Conservation (phyloP, 192 early-diverging fungal species). For the Dimargaris verticillata region DNA sequence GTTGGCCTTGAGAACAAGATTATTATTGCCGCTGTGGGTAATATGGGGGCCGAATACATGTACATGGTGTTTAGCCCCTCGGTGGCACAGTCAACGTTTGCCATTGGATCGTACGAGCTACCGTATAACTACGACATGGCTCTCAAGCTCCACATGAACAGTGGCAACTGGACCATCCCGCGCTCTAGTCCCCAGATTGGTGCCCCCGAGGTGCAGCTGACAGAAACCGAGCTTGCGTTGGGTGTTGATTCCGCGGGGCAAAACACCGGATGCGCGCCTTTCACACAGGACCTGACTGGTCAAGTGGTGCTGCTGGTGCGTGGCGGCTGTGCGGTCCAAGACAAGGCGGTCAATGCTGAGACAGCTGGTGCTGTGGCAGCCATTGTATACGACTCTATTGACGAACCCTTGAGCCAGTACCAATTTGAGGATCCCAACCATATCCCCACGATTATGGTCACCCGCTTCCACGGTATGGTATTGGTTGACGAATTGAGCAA, state of each 20-base stretch:
- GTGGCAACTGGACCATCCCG: neutral
- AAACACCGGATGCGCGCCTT: constrained; percentile 37
- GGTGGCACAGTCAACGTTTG: constrained; percentile 32
- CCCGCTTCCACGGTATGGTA: constrained; percentile 30
- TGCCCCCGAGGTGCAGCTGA: constrained; percentile 4
- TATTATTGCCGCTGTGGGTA: constrained; percentile 45
- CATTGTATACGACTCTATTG: constrained; percentile 39
- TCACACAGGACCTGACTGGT: constrained; percentile 19
- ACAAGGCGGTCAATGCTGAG: constrained; percentile 37
- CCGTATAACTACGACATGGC: constrained; percentile 16
- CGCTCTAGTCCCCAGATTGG: constrained; percentile 11
- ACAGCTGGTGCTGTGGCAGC: constrained; percentile 42
- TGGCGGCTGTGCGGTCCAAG: constrained; percentile 46
- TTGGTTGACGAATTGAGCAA: constrained; percentile 14
- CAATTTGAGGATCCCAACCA: constrained; percentile 7
- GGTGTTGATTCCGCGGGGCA: constrained; percentile 24
- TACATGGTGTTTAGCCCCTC: constrained; percentile 40
- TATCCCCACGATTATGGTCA: constrained; percentile 23
- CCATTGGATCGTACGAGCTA: constrained; percentile 38
- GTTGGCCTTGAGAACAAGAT: constrained; percentile 22
- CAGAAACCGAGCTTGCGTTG: constrained; percentile 19
- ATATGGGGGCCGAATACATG: constrained; percentile 46
- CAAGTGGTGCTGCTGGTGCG: constrained; percentile 48
- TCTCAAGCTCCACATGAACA: constrained; percentile 13
- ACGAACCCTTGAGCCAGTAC: neutral